Evolutionary conservation across 1,284 basidiomycete genomes (phyloP), one percentile per base, ranked within the genome.

Genomic region (Tylopilus orsonianus): DNA sequence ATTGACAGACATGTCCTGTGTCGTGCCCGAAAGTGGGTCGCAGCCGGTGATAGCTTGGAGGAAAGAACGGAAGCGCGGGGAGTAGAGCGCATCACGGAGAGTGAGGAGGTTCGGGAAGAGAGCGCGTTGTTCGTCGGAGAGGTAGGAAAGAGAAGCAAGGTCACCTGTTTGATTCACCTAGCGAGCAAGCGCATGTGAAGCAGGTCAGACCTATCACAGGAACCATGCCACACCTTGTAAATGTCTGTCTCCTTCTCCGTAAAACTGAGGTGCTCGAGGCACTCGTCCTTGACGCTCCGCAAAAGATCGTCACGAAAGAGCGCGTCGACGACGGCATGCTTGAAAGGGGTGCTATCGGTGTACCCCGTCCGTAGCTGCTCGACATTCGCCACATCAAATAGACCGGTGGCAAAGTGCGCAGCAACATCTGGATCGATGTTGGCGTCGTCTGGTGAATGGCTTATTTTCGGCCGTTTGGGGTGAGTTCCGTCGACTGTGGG

Each of bases 161-260:
- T 99, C 96, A 53, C 96, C 96, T 0, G 95, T 97, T 75, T 98
- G 96, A 69, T 96, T 91, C 59, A 99, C 90, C 92, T 95, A 60
- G 10, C 44, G 20, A 32, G 20, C 2, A 35, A 34, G n/a, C n/a
- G n/a, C n/a, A 39, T 52, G 22, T 40, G 38, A 37, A 22, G 18
- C 8, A 29, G 27, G 24, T 41, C 20, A 24, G 26, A 38, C 10
- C 30, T 22, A 34, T 35, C 22, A 18, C 9, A n/a, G 20, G 2
- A 12, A 14, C 18, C 8, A 16, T 45, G 39, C 26, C 75, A 49
- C 53, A 89, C 93, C 81, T 94, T 96, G 83, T 98, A 99, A 58
- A 99, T 99, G 65, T 99, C 96, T 6, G 96, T 99, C 77, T 98
- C 93, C 74, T 97, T 99, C 71, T 94, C 89, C 7, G 93, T 87